Evolutionary conservation across 2,329 filamentous ascomycete genomes (phyloP).

Genomic region (Cladosporium halotolerans): DNA sequence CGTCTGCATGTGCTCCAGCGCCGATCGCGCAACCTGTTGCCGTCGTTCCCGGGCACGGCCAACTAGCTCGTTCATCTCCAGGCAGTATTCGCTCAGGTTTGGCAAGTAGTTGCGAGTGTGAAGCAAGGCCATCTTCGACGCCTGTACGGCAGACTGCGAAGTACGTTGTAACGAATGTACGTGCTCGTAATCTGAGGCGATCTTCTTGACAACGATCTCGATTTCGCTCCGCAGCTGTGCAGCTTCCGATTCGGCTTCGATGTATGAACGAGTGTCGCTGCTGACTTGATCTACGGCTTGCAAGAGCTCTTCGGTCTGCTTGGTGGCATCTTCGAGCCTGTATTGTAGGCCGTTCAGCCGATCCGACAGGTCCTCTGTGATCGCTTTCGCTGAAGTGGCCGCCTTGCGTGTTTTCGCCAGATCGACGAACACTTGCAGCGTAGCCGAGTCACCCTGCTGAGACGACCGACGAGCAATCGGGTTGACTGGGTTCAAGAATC

Average conservation of each 20-base stretch:
- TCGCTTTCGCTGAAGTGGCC: slow-evolving; percentile 57
- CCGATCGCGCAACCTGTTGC: slow-evolving; percentile 60
- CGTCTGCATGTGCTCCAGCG: slow-evolving; percentile 69
- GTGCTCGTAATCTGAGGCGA: slow-evolving; percentile 77
- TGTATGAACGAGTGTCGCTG: slow-evolving; percentile 15
- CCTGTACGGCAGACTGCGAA: slow-evolving; percentile 55
- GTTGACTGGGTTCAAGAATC: slow-evolving; percentile 30
- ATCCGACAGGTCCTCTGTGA: slow-evolving; percentile 59
- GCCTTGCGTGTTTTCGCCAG: slow-evolving; percentile 65
- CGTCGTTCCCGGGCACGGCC: slow-evolving; percentile 53
- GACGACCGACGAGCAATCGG: slow-evolving; percentile 22
- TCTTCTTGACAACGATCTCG: slow-evolving; percentile 76
- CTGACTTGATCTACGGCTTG: slow-evolving; percentile 40
- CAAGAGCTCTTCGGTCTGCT: slow-evolving; percentile 40
- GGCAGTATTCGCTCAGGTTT: slow-evolving; percentile 50
- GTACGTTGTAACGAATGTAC: slow-evolving; percentile 63
- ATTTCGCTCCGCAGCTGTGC: slow-evolving; percentile 73
- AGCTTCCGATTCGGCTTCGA: slow-evolving; percentile 47
- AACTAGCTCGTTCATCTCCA: slow-evolving; percentile 51
- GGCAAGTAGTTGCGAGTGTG: slow-evolving; percentile 60
- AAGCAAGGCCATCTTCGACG: slow-evolving; percentile 58
- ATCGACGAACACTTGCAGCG: slow-evolving; percentile 71
- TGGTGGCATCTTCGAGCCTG: slow-evolving; percentile 36
- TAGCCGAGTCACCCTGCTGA: slow-evolving; percentile 44
- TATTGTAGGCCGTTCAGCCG: slow-evolving; percentile 38